A percentile compares a stretch with the other conserved stretches of the same genome.
Evolutionary conservation across 2,329 filamentous ascomycete species (phyloP).

Genomic region (Diaporthe capsici): DNA sequence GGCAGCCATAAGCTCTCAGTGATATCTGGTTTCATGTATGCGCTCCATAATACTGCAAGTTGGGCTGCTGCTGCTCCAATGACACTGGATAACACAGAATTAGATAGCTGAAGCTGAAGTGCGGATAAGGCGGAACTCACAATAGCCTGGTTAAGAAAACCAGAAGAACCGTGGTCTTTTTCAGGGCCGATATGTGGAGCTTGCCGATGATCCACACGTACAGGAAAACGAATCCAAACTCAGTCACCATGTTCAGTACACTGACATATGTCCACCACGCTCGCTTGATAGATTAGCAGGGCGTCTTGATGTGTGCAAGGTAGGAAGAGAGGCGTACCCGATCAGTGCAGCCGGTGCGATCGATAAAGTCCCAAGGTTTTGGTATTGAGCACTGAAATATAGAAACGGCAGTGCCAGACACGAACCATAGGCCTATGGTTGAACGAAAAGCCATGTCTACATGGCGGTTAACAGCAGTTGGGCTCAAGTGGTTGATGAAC

Average conservation of each 20-base stretch:
- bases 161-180: not conserved
- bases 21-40: not conserved
- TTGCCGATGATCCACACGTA: constrained; percentile 25
- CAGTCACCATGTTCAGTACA: not conserved
- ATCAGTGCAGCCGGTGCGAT: not conserved
- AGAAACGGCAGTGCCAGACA: not conserved
- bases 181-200: constrained; percentile 11
- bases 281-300: not conserved
- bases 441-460: constrained; percentile 14
- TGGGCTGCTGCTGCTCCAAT: constrained; percentile 26
- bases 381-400: constrained; percentile 20
- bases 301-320: not conserved
- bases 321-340: not conserved
- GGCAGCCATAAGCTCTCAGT: constrained; percentile 9
- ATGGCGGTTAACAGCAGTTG: not conserved
- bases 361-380: constrained; percentile 3
- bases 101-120: rapidly evolving
- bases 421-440: constrained; percentile 15
- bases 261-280: constrained; percentile 10
- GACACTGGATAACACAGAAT: not conserved
- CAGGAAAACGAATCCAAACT: constrained; percentile 10
- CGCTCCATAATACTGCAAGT: constrained; percentile 3
- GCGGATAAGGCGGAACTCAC: not conserved
- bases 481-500: constrained; percentile 29
- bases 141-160: constrained; percentile 19